These are phyloP conservation scores for Salix purpurea DNA, from an alignment of 345 rosid genomes.

Conservation along the genomic window DNA sequence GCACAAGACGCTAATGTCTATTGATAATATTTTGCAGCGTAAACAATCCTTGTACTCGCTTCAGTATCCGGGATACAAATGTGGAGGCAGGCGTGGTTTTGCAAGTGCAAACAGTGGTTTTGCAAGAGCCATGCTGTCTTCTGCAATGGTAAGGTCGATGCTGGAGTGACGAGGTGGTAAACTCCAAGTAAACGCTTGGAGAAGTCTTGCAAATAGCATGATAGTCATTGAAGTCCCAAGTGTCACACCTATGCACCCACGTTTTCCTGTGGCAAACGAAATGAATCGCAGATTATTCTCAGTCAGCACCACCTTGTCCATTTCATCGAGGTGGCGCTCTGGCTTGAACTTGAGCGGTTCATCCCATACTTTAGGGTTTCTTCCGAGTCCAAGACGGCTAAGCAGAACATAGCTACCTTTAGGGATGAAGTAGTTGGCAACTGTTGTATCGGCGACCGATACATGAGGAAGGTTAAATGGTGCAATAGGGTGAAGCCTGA, in stretches of 20 bases:
- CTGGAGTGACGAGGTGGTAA: not conserved
- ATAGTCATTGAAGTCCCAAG: constrained; percentile 21
- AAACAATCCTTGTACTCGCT: too few species aligned
- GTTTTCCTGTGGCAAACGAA: constrained; percentile 44
- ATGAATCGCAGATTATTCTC: constrained; percentile 35
- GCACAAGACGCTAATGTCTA: too few species aligned
- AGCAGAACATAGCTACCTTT: constrained; percentile 47
- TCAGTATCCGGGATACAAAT: not conserved
- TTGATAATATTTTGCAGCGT: too few species aligned
- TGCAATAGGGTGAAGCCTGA: constrained; percentile 45
- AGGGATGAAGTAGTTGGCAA: constrained; percentile 47
- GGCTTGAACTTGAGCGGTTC: constrained; percentile 44
- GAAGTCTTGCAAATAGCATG: constrained; percentile 15
- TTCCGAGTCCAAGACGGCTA: constrained; percentile 41
- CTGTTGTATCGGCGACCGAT: constrained; percentile 15
- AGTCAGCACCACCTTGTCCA: constrained; percentile 15
- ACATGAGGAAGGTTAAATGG: constrained; percentile 50
- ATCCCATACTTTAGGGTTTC: constrained; percentile 46
- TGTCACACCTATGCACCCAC: constrained; percentile 28
- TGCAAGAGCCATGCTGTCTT: not conserved
- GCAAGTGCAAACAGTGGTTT: not conserved
- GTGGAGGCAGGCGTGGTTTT: constrained; percentile 4
- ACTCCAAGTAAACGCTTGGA: constrained; percentile 20
- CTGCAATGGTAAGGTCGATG: not conserved
- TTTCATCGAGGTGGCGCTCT: constrained; percentile 36